A percentile compares a stretch with the other conserved stretches of the same genome.
These are phyloP conservation scores for Balansia obtecta DNA, from an alignment of 2,329 filamentous ascomycete genomes.

Conservation along the genomic window DNA sequence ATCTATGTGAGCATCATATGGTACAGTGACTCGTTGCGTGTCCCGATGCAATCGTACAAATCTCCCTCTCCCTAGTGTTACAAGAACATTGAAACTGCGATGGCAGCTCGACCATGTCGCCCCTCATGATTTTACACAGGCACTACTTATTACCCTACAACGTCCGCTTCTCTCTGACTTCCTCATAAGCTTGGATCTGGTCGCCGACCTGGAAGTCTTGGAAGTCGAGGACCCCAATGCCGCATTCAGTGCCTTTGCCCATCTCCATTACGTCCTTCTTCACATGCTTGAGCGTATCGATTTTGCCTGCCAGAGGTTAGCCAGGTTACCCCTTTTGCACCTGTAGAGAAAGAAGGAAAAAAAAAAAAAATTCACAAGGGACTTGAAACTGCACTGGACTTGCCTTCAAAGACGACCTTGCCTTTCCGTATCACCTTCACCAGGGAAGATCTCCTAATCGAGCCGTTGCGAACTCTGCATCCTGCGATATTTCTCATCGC, in stretches of 20 bases:
- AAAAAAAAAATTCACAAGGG: background rate
- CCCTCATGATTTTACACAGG: background rate
- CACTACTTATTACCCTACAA: constrained; percentile 23
- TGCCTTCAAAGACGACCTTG: constrained; percentile 70
- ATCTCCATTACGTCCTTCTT: constrained; percentile 88
- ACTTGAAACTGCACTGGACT: no score
- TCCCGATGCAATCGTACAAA: background rate
- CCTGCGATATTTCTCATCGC: constrained; percentile 69
- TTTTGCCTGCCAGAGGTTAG: constrained; percentile 42
- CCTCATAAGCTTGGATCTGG: constrained; percentile 77
- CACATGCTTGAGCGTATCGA: constrained; percentile 75
- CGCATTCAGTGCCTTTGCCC: constrained; percentile 88
- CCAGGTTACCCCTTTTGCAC: constrained; percentile 1
- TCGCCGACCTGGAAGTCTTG: constrained; percentile 69
- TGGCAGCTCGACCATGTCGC: background rate
- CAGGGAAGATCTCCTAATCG: constrained; percentile 48
- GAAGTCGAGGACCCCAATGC: constrained; percentile 74
- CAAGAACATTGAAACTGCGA: background rate
- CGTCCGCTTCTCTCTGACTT: constrained; percentile 56
- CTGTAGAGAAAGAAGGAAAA: background rate
- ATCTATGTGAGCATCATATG: background rate
- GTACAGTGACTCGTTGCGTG: background rate
- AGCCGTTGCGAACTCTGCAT: constrained; percentile 74
- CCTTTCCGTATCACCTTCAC: constrained; percentile 62
- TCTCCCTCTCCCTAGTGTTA: background rate